Evolutionary conservation across 202 grass and related monocot genomes (phyloP).

Genomic region (Panicum hallii): DNA sequence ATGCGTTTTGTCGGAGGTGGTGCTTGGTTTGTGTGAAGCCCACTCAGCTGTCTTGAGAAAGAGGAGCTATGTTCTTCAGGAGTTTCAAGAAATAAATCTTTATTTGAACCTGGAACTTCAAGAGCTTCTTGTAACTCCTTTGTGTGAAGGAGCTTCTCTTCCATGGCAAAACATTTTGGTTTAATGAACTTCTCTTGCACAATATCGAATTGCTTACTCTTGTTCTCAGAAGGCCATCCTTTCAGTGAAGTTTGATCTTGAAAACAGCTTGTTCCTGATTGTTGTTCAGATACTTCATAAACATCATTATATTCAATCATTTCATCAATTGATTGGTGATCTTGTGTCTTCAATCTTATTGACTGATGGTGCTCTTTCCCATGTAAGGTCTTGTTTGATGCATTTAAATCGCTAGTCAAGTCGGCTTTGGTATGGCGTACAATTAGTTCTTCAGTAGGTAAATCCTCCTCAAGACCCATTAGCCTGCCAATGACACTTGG

Average conservation of each 20-base stretch:
- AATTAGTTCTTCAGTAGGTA: slow-evolving; percentile 50
- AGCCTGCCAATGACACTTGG: slow-evolving; percentile 77
- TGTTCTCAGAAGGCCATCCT: slow-evolving; percentile 38
- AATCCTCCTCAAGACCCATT: slow-evolving; percentile 90
- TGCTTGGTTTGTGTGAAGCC: slow-evolving; percentile 45
- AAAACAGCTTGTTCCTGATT: slow-evolving; percentile 30
- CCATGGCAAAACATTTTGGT: slow-evolving; percentile 37
- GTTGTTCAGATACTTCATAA: slow-evolving; percentile 51
- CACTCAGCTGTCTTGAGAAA: slow-evolving; percentile 40
- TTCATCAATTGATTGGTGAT: slow-evolving; percentile 46
- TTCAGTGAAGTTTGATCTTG: slow-evolving; percentile 42
- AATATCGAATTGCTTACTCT: slow-evolving; percentile 44
- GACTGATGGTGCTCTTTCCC: slow-evolving; percentile 31
- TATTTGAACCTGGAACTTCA: slow-evolving; percentile 67
- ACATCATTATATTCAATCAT: slow-evolving; percentile 62
- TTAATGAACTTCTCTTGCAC: slow-evolving; percentile 53
- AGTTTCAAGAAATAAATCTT: slow-evolving; percentile 66
- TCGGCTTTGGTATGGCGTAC: slow-evolving; percentile 26
- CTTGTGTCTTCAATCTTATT: slow-evolving; percentile 34
- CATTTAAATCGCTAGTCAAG: slow-evolving; percentile 34
- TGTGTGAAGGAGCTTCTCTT: slow-evolving; percentile 52
- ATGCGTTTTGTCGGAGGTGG: slow-evolving; percentile 63
- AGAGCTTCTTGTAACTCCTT: slow-evolving; percentile 62
- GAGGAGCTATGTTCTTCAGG: slow-evolving; percentile 66
- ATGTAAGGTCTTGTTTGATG: slow-evolving; percentile 28